Conservation (phyloP, 345 rosid species). For the Eucalyptus camaldulensis region DNA sequence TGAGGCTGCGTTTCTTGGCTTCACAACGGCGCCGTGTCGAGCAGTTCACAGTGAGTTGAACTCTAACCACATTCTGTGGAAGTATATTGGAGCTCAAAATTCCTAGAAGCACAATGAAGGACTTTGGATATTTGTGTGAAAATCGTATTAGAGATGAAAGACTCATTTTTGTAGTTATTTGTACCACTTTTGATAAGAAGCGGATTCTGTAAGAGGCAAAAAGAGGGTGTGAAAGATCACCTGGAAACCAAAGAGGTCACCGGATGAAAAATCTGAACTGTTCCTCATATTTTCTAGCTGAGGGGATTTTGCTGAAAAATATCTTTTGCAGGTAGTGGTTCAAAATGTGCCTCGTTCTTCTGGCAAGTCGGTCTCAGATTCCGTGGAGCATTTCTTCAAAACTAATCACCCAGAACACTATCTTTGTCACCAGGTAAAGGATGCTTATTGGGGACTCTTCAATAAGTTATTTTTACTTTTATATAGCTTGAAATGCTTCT, state of each 20-base stretch:
- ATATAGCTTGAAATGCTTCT: neutral
- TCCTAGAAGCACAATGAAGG: neutral
- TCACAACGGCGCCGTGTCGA: conserved; percentile 68
- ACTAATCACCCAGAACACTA: conserved; percentile 82
- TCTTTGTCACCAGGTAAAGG: conserved; percentile 76
- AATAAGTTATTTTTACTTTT: neutral
- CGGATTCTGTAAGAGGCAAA: neutral
- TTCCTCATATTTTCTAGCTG: neutral
- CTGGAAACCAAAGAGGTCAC: neutral
- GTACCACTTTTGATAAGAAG: neutral
- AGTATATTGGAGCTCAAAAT: neutral
- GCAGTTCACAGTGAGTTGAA: conserved; percentile 83
- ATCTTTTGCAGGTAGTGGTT: conserved; percentile 62
- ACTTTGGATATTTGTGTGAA: neutral
- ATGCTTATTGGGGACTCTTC: neutral
- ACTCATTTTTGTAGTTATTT: neutral
- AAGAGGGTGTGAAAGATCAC: neutral
- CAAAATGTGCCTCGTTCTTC: conserved; percentile 70
- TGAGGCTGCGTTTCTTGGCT: conserved; percentile 85
- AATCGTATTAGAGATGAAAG: neutral
- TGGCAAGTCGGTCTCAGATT: conserved; percentile 42
- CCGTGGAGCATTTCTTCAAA: conserved; percentile 66
- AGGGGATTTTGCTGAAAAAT: neutral
- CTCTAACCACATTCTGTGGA: neutral
- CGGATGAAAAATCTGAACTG: neutral